A percentile compares a stretch with the other conserved stretches of the same genome.
Conservation (phyloP, 441 rosid species). For the Omphalea diandra region DNA sequence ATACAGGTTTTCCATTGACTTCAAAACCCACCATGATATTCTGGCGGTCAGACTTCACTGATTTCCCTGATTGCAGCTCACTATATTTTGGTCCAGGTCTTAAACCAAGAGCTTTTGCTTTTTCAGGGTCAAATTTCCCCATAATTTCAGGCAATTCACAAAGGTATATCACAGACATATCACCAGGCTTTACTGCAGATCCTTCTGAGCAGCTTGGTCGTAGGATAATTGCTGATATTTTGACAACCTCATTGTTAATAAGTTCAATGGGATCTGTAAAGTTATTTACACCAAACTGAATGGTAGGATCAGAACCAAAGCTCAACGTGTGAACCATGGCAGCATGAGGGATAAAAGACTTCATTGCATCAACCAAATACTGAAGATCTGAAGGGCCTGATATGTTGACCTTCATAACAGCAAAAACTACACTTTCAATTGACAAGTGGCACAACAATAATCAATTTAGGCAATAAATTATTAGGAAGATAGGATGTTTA, state of each 20-base stretch:
- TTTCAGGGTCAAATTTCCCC: constrained; percentile 78
- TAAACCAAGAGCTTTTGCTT: constrained; percentile 78
- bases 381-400: constrained; percentile 98
- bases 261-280: constrained; percentile 53
- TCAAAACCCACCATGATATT: constrained; percentile 56
- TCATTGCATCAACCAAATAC: constrained; percentile 86
- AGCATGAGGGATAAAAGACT: constrained; percentile 86
- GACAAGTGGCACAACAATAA: background rate
- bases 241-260: constrained; percentile 73
- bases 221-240: constrained; percentile 82
- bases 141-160: constrained; percentile 82
- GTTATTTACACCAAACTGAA: constrained; percentile 34
- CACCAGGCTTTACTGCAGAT: constrained; percentile 56
- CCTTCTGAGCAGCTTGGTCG: constrained; percentile 38
- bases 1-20: constrained; percentile 3
- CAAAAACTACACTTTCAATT: constrained; percentile 17
- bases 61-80: constrained; percentile 70
- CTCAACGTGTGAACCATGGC: constrained; percentile 90
- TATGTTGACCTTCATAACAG: constrained; percentile 65
- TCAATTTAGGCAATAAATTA: constrained; percentile 3
- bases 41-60: constrained; percentile 71
- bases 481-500: background rate
- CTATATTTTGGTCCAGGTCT: constrained; percentile 79
- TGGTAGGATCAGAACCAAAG: constrained; percentile 61
- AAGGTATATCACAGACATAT: constrained; percentile 75